phyloP scores from a whole-genome alignment of 2,329 filamentous ascomycete genomes.

The Fusarium sp. region DNA sequence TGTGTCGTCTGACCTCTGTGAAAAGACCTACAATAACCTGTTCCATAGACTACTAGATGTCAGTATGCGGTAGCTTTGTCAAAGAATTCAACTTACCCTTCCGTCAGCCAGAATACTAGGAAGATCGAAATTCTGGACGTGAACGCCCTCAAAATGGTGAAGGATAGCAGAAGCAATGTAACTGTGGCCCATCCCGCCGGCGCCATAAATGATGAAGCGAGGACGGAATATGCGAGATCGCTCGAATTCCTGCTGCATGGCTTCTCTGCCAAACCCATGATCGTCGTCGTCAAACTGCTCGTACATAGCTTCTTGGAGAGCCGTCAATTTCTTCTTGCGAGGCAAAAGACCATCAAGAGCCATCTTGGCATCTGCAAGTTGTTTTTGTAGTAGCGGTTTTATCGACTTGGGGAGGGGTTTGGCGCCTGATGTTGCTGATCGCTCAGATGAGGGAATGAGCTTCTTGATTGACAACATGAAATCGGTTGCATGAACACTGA shows the following conservation, averaged over 20 bases:
- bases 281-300: constrained; percentile 87
- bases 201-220: constrained; percentile 84
- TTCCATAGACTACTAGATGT: constrained; percentile 73
- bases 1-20: constrained; percentile 91
- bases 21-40: constrained; percentile 92
- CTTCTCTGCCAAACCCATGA: constrained; percentile 86
- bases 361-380: constrained; percentile 76
- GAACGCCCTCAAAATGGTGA: constrained; percentile 91
- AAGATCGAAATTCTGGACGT: constrained; percentile 95
- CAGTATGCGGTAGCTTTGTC: constrained; percentile 26
- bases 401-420: constrained; percentile 82
- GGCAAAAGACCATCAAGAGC: constrained; percentile 83
- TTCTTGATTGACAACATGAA: constrained; percentile 98
- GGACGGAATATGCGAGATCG: constrained; percentile 89
- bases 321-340: constrained; percentile 86
- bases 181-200: constrained; percentile 90
- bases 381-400: constrained; percentile 81
- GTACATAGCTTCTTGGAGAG: constrained; percentile 92
- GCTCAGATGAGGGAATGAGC: constrained; percentile 93
- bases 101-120: constrained; percentile 88
- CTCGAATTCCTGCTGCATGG: constrained; percentile 82
- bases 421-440: constrained; percentile 87
- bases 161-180: constrained; percentile 88
- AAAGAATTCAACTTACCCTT: constrained; percentile 65
- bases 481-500: constrained; percentile 89